Evolutionary conservation across 2,329 filamentous ascomycete species (phyloP).

Genomic region (Parastagonospora avenae): DNA sequence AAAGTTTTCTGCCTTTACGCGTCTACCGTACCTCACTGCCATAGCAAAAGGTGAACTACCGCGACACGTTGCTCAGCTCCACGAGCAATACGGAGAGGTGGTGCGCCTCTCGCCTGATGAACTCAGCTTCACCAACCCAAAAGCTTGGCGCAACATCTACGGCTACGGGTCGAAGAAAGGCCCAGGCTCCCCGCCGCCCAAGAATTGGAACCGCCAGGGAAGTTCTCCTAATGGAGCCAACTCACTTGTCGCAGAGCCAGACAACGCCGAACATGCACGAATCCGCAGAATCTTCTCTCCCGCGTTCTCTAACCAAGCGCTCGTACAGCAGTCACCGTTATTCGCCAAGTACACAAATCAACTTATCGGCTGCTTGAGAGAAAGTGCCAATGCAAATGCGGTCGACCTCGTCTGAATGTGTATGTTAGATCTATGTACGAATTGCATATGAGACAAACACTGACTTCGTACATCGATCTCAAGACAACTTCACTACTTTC

Average conservation of each 20-base stretch:
- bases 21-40: conserved; percentile 7
- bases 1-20: conserved; percentile 27
- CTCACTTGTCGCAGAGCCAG: background rate
- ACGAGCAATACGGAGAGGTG: conserved; percentile 39
- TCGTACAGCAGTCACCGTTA: conserved; percentile 42
- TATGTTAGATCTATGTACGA: too few relatives aligned
- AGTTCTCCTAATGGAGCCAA: background rate
- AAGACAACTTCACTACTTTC: conserved; percentile 36
- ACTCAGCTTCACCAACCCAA: conserved; percentile 16
- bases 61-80: conserved; percentile 24
- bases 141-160: conserved; percentile 29
- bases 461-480: too few relatives aligned
- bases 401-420: conserved; percentile 31
- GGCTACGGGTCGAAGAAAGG: conserved; percentile 16
- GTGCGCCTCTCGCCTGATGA: conserved; percentile 27
- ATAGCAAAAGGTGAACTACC: background rate
- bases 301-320: conserved; percentile 44
- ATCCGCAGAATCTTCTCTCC: conserved; percentile 27
- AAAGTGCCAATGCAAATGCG: conserved; percentile 31
- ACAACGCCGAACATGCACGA: conserved; percentile 12
- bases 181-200: conserved; percentile 6
- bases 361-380: conserved; percentile 42
- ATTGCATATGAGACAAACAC: too few relatives aligned
- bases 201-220: conserved; percentile 1
- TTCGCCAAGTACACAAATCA: conserved; percentile 45